Evolutionary conservation across 2,329 filamentous ascomycete genomes (phyloP).

Genomic region (Chaetomiaceae sp.): DNA sequence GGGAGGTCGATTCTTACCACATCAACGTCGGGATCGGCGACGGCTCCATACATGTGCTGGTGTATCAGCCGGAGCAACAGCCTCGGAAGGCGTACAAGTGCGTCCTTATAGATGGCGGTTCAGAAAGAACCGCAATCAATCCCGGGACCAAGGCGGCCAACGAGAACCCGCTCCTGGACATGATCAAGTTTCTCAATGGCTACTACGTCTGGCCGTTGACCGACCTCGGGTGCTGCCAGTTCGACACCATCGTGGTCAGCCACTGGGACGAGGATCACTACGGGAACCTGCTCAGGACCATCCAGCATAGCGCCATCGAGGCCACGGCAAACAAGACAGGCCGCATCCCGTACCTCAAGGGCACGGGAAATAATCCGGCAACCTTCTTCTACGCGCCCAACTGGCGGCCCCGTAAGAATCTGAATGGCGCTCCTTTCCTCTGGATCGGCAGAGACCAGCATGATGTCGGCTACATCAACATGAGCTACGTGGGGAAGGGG

Average conservation of each 20-base stretch:
- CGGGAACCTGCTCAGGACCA: neutral
- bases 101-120: neutral
- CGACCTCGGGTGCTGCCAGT: neutral
- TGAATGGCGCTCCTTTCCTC: neutral
- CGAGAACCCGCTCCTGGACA: no score
- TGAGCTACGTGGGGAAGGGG: no score
- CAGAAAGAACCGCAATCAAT: neutral
- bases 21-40: neutral
- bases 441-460: neutral
- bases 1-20: neutral
- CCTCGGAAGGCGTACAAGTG: neutral
- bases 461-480: neutral
- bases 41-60: neutral
- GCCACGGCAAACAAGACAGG: neutral
- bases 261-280: slow-evolving; percentile 13
- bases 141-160: neutral
- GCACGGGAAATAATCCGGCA: neutral
- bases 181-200: no score
- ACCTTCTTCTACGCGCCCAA: slow-evolving; percentile 9
- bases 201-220: no score
- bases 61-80: neutral
- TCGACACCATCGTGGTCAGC: slow-evolving; percentile 4
- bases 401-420: neutral
- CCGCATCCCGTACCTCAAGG: slow-evolving; percentile 1
- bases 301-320: no score